phyloP scores from a whole-genome alignment of 108 stramenopile species.

The Bacterosira constricta region DNA sequence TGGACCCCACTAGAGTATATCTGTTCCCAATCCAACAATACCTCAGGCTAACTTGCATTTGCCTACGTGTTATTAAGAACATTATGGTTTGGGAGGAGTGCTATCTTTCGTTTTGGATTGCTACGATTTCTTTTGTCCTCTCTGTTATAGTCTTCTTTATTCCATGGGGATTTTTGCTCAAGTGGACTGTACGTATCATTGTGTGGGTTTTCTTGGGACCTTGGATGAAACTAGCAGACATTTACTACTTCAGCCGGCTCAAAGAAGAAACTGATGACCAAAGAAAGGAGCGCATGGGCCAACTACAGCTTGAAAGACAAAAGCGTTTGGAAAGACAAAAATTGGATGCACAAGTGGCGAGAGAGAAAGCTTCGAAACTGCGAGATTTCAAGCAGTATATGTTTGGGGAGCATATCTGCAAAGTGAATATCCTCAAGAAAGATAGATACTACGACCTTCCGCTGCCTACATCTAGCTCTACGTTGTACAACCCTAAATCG shows the following conservation, averaged over 20 bases:
- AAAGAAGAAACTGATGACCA: conserved; percentile 54
- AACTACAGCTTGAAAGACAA: conserved; percentile 6
- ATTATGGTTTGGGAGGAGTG: conserved; percentile 80
- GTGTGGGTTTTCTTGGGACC: conserved; percentile 77
- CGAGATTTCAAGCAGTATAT: conserved; percentile 74
- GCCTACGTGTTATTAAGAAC: conserved; percentile 62
- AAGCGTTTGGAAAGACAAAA: conserved; percentile 37
- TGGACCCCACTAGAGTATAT: conserved; percentile 56
- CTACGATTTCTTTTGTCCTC: conserved; percentile 53
- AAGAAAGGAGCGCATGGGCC: conserved; percentile 27
- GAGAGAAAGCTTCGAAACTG: conserved; percentile 70
- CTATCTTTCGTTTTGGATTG: conserved; percentile 72
- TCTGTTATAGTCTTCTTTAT: conserved; percentile 61
- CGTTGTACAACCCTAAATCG: conserved; percentile 48
- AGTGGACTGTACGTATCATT: conserved; percentile 64
- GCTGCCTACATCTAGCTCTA: conserved; percentile 65
- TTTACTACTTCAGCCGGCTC: conserved; percentile 54
- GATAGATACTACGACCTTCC: conserved; percentile 72
- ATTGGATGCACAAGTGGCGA: conserved; percentile 42
- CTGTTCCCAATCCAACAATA: conserved; percentile 67
- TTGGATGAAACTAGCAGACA: conserved; percentile 82
- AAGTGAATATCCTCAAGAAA: conserved; percentile 69
- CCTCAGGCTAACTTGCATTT: conserved; percentile 51
- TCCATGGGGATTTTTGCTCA: conserved; percentile 68
- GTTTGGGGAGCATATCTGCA: conserved; percentile 70